Base-by-base conservation (phyloP, 495 filamentous ascomycete species). In the Hypoxylon intermedium region DNA sequence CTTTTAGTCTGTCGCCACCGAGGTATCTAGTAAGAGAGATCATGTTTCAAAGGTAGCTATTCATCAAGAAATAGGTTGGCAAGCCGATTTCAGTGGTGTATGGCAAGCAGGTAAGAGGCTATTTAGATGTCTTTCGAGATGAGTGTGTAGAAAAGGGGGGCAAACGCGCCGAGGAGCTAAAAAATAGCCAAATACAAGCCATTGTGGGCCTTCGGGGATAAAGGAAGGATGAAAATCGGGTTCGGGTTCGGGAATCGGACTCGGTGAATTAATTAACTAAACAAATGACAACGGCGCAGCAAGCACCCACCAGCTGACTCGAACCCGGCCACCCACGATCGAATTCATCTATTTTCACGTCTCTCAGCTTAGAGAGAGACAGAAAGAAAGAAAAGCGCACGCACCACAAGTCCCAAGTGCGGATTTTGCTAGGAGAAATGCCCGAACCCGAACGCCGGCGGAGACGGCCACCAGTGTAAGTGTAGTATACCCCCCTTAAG, bases 101-200 rank as follows among this genome's bases (percentile, higher is more conserved):
- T 80, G 1, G 78, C 71, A 5, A 82, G 54, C 16, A 80, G 73
- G 54, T 86, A 80, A 15, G 84, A 89, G 0, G 83, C 76, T 4
- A 67, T 28, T 3, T 75, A 65, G 67, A 86, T 76, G n/a, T 83
- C 82, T 5, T 71, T 58, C 0, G 51, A 56, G 5, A 82, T 67
- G 0, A 82, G 75, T 3, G 87, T 63, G 64, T 80, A 88, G 71
- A 84, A 86, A 13, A 84, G 63, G 0, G 85, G 86, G 1, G 74
- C 74, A 45, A 82, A 84, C 41, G 85, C 70, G 37, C 85, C 85
- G 28, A 85, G 54, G 20, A 79, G 69, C 19, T 51, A 51, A 81
- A 76, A 48, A 81, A 81, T 9, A 72, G 34, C 11, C 2, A n/a
- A 15, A 15, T 15, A 21, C 11, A 41, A 41, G 3, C 18, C 16